Base-by-base conservation (phyloP, 208 protist genomes). In the Leishmania arabica region DNA sequence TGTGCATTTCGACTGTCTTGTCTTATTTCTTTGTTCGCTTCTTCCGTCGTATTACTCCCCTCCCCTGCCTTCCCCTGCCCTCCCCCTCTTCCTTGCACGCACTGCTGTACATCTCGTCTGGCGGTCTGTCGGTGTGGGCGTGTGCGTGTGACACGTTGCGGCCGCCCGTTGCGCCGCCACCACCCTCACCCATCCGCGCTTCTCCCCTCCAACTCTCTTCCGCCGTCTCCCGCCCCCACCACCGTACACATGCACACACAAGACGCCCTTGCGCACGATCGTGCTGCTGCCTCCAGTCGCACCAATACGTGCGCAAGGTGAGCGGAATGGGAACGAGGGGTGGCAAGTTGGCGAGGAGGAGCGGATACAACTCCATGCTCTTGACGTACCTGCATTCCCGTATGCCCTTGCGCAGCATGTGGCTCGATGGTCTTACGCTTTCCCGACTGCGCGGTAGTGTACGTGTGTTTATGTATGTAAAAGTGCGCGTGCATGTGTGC, bases 401-500 rank as follows among this genome's bases (percentile, higher is more conserved):
- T 9, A 27, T n/a, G 56, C 24, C 7, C 58, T 27, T 64, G 58
- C 58, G 7, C 27, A 64, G 58, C 9, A 34, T 64, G 58, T 64
- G 58, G 0, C n/a, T 70, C 65, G 15, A 0, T 37, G 65, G 11
- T 47, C 45, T 47, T 47, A 0, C 45, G 8, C 45, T 0, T 47
- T 47, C 45, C 8, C 45, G 4, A 47, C 45, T 47, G 45, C 7
- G 45, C 27, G 37, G 34, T 27, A 0, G 27, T 47, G 40, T 42
- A 42, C 40, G 40, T 42, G 40, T 42, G 40, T 42, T 42, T 42
- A 42, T 42, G 40, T 42, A 42, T 42, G 40, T 42, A 42, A 5
- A 42, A 42, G 58, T 76, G 21, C 79, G 54, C 82, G 65, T 80
- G 72, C 66, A 37, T 66, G 72, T 68, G 37, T 66, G 53, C 3